Evolutionary conservation across 164 flowering plant species (phyloP), one percentile per base, ranked within the genome.

Genomic region (Aristolochia contorta): DNA sequence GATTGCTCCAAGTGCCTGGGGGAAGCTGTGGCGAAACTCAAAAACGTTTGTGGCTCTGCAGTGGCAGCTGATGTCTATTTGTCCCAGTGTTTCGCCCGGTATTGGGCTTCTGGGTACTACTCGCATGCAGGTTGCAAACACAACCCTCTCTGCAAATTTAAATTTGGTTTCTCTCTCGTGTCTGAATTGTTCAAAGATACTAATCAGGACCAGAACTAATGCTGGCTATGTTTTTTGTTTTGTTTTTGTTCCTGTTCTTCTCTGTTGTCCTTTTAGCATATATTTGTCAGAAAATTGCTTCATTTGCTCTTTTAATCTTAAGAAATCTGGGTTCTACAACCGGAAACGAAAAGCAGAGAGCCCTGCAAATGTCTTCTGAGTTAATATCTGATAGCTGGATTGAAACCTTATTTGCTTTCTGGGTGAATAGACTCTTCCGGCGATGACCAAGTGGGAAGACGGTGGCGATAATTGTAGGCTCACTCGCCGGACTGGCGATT

Each of bases 91-190:
- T 93, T 84, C 72, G 90, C 87, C 62, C 64, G 91, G 49, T 93
- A 90, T 61, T 93, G 97, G 97, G 91, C 82, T 0, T 76, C 92
- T 55, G 97, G 97, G 14, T 84, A 80, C 69, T 87, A 83, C 63
- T 62, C 72, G 33, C 49, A 77, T 27, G 49, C 80, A 79, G 86
- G 84, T 84, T 55, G 43, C 43, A 37, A 37, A 37, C 43, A 37
- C 43, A 3, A 0, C 7, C 10, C 43, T 37, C 43, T 37, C 5
- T 1, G 43, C 43, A 37, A 37, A 8, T 37, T 37, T 8, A 3
- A 4, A 3, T 37, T 37, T 37, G 43, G 3, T 37, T 37, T 37
- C 43, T 37, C 7, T 10, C 1, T 27, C 9, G 43, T 37, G 43
- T 3, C 7, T 37, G 5, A 37, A 37, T 37, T 37, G 43, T 37